Percentiles rank a stretch among this genome's conserved stretches.
Conservation (phyloP, 805 yeast species). For the Crinitomyces ghanaensis region DNA sequence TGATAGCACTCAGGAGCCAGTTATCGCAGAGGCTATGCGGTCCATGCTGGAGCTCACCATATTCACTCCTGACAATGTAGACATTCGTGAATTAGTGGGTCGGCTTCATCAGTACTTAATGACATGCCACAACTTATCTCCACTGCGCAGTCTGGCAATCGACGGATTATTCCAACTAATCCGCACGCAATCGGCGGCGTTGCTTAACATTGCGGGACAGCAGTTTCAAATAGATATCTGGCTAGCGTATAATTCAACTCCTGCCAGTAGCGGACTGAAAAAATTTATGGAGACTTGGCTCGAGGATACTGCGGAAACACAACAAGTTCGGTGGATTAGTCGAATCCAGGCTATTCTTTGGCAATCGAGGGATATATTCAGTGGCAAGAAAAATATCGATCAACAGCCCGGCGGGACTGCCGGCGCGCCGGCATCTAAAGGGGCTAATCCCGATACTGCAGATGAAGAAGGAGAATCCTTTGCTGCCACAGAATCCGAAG, state of each 20-base stretch:
- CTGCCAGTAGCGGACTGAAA: constrained; percentile 33
- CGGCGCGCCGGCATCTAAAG: background rate
- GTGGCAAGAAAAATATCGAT: constrained; percentile 6
- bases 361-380: constrained; percentile 33
- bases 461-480: constrained; percentile 37
- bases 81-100: constrained; percentile 21
- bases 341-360: constrained; percentile 37
- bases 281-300: constrained; percentile 50
- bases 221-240: constrained; percentile 46
- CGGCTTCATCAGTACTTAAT: constrained; percentile 14
- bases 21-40: constrained; percentile 29
- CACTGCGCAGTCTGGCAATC: constrained; percentile 33
- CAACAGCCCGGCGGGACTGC: constrained; percentile 23
- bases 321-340: constrained; percentile 43
- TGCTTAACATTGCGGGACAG: constrained; percentile 30
- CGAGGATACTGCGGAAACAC: constrained; percentile 34
- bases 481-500: constrained; percentile 18
- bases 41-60: constrained; percentile 36
- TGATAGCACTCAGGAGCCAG: constrained; percentile 23
- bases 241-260: constrained; percentile 41
- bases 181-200: constrained; percentile 38
- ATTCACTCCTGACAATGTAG: constrained; percentile 32
- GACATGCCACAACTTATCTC: constrained; percentile 8
- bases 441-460: constrained; percentile 18
- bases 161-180: constrained; percentile 49